These are phyloP conservation scores for Breynia disticha DNA, from an alignment of 441 rosid species.

Conservation along the genomic window DNA sequence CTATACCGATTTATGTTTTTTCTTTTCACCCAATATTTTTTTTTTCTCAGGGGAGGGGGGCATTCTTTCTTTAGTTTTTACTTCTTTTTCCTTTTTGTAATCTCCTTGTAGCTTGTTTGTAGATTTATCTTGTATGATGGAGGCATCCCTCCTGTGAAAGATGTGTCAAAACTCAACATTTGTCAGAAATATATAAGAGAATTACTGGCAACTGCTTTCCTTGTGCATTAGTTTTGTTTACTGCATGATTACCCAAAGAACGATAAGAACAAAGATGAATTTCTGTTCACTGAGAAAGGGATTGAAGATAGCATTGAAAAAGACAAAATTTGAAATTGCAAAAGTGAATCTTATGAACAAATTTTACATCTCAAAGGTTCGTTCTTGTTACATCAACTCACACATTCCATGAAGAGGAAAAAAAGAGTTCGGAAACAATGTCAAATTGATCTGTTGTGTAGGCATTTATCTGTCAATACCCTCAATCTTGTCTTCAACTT, in stretches of 20 bases:
- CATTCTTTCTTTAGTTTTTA: slow-evolving; percentile 1
- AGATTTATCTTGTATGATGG: slow-evolving; percentile 42
- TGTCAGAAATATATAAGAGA: background rate
- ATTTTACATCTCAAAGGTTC: slow-evolving; percentile 9
- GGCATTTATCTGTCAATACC: slow-evolving; percentile 63
- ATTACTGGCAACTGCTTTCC: background rate
- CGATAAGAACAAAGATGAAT: no score
- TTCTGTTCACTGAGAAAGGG: no score
- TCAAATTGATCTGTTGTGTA: slow-evolving; percentile 9
- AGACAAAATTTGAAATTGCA: no score
- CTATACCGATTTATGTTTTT: slow-evolving; percentile 15
- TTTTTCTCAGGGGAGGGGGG: slow-evolving; percentile 16
- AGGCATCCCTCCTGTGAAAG: slow-evolving; percentile 20
- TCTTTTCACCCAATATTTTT: slow-evolving; percentile 1
- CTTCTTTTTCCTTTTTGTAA: background rate
- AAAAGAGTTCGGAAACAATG: slow-evolving; percentile 8
- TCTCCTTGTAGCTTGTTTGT: slow-evolving; percentile 25
- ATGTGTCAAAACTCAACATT: no score
- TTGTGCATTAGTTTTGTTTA: background rate
- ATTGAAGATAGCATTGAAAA: no score
- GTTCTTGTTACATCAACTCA: no score
- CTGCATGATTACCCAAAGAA: background rate
- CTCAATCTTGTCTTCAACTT: slow-evolving; percentile 97
- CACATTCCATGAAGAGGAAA: no score
- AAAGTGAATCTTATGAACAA: slow-evolving; percentile 10